Base-by-base conservation (phyloP, 73 alveolate species). In the Diophrys sp. region DNA sequence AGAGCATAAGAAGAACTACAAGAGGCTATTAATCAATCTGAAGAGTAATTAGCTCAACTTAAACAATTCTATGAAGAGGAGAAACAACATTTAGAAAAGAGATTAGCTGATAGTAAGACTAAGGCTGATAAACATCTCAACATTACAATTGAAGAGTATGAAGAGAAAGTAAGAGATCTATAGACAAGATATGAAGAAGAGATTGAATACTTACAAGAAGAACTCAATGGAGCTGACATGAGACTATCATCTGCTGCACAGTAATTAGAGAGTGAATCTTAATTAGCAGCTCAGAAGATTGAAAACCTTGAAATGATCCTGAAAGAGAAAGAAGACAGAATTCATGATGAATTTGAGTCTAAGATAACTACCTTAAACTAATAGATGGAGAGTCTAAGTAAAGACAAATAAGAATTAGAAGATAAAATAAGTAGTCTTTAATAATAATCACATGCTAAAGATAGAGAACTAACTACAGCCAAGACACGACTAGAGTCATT, bases 181-280 rank as follows among this genome's bases (percentile, higher is more conserved):
- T 44, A 44, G 18, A 44, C 5, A 11, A 44, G 62, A 44, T 44
- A 11, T 11, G 62, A 44, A 44, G 62, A 44, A 44, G 62, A 44
- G 18, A 44, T 44, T 44, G 62, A 44, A 44, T 44, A 44, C 62
- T 18, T 44, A 11, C 18, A 5, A 44, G 62, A 44, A 18, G 62
- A 44, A 44, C 62, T 44, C 18, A 44, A 44, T 44, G 62, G 62
- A 44, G 62, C 62, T 44, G 62, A 44, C n/a, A 44, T 44, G 62
- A 44, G 62, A 44, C 5, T 44, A 18, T 11, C n/a, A 5, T 44
- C 62, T 44, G 5, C 5, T 44, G 5, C 62, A 5, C 18, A 44
- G 18, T 44, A 44, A 44, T 5, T 44, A 44, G 62, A 44, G n/a
- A 11, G n/a, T 44, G 62, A 44, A 18, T 18, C 5, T 11, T 44